Evolutionary conservation across 805 yeast genomes (phyloP).

Genomic region (Lipomyces starkeyi): DNA sequence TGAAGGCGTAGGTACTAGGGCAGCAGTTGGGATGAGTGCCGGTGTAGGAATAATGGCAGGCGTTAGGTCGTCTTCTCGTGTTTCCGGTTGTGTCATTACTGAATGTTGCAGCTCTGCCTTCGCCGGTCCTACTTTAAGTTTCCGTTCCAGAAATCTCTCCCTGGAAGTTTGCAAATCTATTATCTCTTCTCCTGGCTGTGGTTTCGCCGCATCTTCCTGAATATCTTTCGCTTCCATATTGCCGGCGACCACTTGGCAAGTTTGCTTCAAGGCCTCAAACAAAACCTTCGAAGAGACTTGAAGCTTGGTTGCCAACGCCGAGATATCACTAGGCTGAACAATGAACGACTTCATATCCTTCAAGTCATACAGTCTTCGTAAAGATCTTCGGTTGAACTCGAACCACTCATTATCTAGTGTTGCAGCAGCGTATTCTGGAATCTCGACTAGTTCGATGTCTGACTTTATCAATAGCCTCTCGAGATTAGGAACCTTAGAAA

Average conservation of each 20-base stretch:
- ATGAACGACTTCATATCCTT: not conserved
- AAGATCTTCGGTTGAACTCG: not conserved
- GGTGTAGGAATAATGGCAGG: not conserved
- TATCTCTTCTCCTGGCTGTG: slow-evolving; percentile 1
- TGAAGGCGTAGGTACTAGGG: not conserved
- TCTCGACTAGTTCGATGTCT: not conserved
- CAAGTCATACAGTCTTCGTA: not conserved
- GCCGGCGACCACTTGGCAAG: not conserved
- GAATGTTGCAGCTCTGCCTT: not conserved
- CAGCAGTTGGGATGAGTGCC: slow-evolving; percentile 1
- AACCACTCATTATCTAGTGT: not conserved
- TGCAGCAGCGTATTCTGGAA: not conserved
- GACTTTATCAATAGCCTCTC: not conserved
- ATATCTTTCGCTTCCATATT: not conserved
- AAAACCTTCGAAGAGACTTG: not conserved
- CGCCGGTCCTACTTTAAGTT: not conserved
- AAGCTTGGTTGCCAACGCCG: not conserved
- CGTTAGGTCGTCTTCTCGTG: not conserved
- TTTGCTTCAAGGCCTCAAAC: not conserved
- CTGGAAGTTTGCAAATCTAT: not conserved
- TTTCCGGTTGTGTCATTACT: not conserved
- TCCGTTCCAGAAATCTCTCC: slow-evolving; percentile 4
- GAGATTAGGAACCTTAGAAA: not conserved
- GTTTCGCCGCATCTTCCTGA: not conserved
- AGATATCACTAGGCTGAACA: not conserved